Percentiles rank a stretch among this genome's conserved stretches.
Evolutionary conservation across 306 rosid species (phyloP).

Genomic region (Castanopsis chinensis): DNA sequence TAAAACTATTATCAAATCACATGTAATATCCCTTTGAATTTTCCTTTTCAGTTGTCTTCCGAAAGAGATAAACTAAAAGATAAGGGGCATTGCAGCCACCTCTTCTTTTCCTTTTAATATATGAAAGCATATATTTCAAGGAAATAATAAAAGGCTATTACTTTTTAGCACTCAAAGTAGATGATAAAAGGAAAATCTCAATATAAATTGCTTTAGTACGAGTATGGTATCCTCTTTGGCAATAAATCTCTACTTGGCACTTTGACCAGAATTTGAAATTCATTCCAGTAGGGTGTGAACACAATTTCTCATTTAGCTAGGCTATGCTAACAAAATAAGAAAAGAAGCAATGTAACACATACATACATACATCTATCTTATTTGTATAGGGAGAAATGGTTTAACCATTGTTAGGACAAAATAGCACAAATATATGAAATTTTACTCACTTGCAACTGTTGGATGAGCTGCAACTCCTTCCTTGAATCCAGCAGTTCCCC

Average conservation of each 20-base stretch:
- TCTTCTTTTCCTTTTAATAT: background rate
- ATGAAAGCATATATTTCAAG: background rate
- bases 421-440: background rate
- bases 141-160: background rate
- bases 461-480: slow-evolving; percentile 83
- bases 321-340: background rate
- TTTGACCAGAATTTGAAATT: background rate
- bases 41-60: background rate
- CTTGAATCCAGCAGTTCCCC: too few relatives aligned
- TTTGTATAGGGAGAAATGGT: background rate
- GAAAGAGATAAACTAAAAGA: background rate
- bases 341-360: background rate
- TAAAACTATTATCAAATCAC: background rate
- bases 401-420: background rate
- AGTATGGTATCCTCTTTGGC: background rate
- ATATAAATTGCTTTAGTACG: background rate
- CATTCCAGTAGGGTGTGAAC: background rate
- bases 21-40: background rate
- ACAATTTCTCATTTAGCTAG: background rate
- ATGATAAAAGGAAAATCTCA: background rate
- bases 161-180: background rate
- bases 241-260: background rate
- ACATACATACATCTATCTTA: background rate
- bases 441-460: slow-evolving; percentile 58
- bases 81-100: background rate